These are phyloP conservation scores for Heterobasidion occidentale DNA, from an alignment of 1,284 basidiomycete genomes.

Conservation along the genomic window DNA sequence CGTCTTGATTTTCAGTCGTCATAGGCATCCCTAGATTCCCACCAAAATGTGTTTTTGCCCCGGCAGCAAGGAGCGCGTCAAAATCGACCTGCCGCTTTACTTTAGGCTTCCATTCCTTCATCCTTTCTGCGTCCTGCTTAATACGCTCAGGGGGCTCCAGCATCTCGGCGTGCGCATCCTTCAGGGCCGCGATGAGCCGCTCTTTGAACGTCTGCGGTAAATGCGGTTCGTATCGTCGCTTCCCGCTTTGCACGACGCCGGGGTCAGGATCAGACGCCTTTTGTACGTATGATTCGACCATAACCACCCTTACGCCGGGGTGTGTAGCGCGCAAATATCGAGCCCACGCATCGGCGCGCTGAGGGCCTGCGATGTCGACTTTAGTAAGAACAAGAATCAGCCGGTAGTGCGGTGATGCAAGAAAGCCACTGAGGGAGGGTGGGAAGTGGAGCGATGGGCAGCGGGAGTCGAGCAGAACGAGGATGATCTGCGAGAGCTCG, in stretches of 20 bases:
- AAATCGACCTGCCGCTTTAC: slow-evolving; percentile 67
- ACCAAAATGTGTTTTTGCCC: slow-evolving; percentile 25
- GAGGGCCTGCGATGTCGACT: slow-evolving; percentile 47
- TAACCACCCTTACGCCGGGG: slow-evolving; percentile 53
- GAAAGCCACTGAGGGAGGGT: slow-evolving; percentile 44
- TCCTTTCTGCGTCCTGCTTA: slow-evolving; percentile 38
- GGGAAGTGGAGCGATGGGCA: slow-evolving; percentile 72
- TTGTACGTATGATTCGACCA: slow-evolving; percentile 66
- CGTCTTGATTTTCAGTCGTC: slow-evolving; percentile 7
- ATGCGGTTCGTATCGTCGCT: slow-evolving; percentile 47
- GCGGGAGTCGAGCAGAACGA: slow-evolving; percentile 81
- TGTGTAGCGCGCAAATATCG: slow-evolving; percentile 51
- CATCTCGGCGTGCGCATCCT: slow-evolving; percentile 60
- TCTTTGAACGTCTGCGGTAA: slow-evolving; percentile 54
- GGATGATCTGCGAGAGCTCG: slow-evolving; percentile 62
- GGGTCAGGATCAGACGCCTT: slow-evolving; percentile 30
- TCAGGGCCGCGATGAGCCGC: slow-evolving; percentile 61
- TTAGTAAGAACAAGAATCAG: slow-evolving; percentile 79
- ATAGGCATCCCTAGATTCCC: slow-evolving; percentile 1
- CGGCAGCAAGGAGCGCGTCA: slow-evolving; percentile 46
- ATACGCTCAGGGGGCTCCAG: slow-evolving; percentile 62
- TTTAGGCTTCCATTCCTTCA: slow-evolving; percentile 59
- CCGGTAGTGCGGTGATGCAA: slow-evolving; percentile 36
- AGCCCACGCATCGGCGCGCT: slow-evolving; percentile 55
- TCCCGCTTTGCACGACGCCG: slow-evolving; percentile 9